Evolutionary conservation across 768 basidiomycete species (phyloP), one percentile per base, ranked within the genome.

Genomic region (Russula sp.): DNA sequence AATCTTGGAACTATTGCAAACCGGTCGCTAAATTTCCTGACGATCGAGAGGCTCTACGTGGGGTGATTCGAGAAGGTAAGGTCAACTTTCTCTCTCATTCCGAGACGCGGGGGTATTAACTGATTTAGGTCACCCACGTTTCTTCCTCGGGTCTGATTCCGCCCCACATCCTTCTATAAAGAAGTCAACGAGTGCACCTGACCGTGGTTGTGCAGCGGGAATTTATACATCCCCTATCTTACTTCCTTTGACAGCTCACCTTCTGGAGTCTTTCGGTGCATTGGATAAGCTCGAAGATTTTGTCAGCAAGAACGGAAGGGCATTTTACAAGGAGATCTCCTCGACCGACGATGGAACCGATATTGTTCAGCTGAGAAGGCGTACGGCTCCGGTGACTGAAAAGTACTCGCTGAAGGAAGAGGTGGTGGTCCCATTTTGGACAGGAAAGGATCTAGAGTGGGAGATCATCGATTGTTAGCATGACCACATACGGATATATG

Each of bases 101-200:
- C 40, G 39, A 59, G 48, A 42, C 6, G 14, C 50, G 31, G 51
- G 37, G 22, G 39, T 13, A 35, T 50, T 31, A 55, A n/a, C 44
- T 59, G 11, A 13, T 53, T 27, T 68, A 85, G 95, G 95, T 4
- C 90, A 96, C 74, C 88, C 93, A 4, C 86, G 91, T 53, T 99
- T 99, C 76, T 99, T 99, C 83, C 80, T 99, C 59, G 97, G 97
- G 20, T 95, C 92, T 18, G 97, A 99, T 75, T 94, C 91, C 34
- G 97, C 97, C 1, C 97, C 97, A 45, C 97, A 99, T 74, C 86
- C 89, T 5, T 80, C 81, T 35, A 72, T 77, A 34, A 77, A 80
- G 57, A 88, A 94, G 74, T 82, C 88, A 4, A 85, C 82, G 18
- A 83, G 89, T 64, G 82, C 85, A 5, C 87, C 90, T 7, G 75